A percentile compares a stretch with the other conserved stretches of the same genome.
phyloP scores from a whole-genome alignment of 305 asterid species.

The Fraxinus sp. region DNA sequence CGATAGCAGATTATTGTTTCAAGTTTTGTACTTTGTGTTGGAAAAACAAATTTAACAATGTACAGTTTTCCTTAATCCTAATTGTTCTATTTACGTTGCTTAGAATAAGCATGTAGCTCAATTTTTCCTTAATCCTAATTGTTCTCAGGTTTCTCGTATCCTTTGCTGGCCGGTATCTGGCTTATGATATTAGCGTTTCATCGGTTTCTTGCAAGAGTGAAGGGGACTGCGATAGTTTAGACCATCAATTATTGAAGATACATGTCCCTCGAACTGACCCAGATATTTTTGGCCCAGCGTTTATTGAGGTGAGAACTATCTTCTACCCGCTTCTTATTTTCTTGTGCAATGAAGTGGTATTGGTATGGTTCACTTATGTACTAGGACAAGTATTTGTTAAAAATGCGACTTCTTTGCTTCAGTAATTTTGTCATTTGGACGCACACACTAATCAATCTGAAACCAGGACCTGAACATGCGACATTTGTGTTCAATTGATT shows the following conservation, averaged over 20 bases:
- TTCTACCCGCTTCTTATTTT: conserved; percentile 1
- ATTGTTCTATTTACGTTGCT: neutral
- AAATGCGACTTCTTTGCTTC: neutral
- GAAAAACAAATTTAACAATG: neutral
- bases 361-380: neutral
- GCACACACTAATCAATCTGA: neutral
- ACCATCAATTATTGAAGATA: conserved; percentile 73
- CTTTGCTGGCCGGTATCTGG: conserved; percentile 67
- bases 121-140: neutral
- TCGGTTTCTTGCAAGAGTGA: conserved; percentile 44
- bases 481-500: neutral
- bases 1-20: neutral
- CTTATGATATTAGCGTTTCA: conserved; percentile 48
- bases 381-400: neutral
- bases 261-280: conserved; percentile 58
- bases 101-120: conserved; percentile 14
- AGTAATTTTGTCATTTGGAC: neutral
- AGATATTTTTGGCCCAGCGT: conserved; percentile 70
- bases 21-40: neutral
- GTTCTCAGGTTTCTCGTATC: conserved; percentile 75
- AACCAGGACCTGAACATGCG: neutral
- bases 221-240: conserved; percentile 36
- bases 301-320: conserved; percentile 63
- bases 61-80: neutral
- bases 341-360: neutral